Percentiles rank a stretch among this genome's conserved stretches.
Conservation (phyloP, 345 rosid species). For the Citrus hindsii region DNA sequence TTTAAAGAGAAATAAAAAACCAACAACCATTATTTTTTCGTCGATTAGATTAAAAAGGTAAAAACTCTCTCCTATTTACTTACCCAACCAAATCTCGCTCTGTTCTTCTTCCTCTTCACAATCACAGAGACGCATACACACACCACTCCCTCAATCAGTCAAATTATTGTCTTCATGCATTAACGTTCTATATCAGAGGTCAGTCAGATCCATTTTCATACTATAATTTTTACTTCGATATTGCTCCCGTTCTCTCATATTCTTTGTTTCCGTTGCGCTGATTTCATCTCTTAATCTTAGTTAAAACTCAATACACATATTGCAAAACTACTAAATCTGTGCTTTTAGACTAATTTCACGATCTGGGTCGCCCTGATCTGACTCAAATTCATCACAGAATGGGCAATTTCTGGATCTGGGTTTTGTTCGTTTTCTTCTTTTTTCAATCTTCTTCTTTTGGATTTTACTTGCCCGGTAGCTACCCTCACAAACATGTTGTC, state of each 20-base stretch:
- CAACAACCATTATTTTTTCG: too few relatives aligned
- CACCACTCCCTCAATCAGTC: too few relatives aligned
- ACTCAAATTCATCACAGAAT: constrained; percentile 21
- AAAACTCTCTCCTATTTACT: background rate
- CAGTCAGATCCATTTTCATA: constrained; percentile 3
- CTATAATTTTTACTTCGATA: background rate
- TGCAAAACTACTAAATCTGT: background rate
- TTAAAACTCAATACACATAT: background rate
- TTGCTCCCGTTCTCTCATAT: background rate
- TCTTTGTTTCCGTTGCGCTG: background rate
- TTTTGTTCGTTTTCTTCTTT: constrained; percentile 27
- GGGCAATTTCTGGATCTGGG: constrained; percentile 55
- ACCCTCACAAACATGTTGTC: constrained; percentile 57
- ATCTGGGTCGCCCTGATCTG: constrained; percentile 55
- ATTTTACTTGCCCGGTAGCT: constrained; percentile 81
- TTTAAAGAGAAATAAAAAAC: too few relatives aligned
- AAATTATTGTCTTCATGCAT: background rate
- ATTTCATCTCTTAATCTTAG: background rate
- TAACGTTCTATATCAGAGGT: background rate
- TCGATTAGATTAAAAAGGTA: background rate
- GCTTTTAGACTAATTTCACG: constrained; percentile 16
- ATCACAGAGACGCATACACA: too few relatives aligned
- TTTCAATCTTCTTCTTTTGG: constrained; percentile 43
- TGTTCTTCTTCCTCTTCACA: background rate
- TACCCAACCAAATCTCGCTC: background rate